Conservation (phyloP, 2,329 filamentous ascomycete genomes). For the Aureobasidium sp. region DNA sequence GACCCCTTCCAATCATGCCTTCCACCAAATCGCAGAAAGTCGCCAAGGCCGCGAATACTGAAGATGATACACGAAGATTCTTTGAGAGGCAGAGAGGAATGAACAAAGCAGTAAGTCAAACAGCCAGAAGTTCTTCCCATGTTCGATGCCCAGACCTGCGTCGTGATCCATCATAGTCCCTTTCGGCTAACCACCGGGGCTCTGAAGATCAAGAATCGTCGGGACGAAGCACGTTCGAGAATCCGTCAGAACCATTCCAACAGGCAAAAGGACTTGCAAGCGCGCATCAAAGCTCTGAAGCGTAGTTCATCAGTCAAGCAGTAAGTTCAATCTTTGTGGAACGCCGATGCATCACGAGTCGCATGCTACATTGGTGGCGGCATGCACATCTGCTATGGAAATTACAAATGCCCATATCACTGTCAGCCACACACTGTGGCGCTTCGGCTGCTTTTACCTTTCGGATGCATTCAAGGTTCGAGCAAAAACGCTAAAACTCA, state of each 20-base stretch:
- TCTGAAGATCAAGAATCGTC: neutral
- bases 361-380: neutral
- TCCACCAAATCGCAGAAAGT: neutral
- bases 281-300: neutral
- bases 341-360: neutral
- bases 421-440: neutral
- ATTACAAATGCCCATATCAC: neutral
- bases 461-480: neutral
- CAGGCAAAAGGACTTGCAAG: neutral
- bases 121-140: neutral
- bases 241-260: neutral
- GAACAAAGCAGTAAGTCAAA: neutral
- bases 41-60: neutral
- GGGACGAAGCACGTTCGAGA: neutral
- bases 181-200: neutral
- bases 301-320: neutral
- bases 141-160: neutral
- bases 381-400: neutral
- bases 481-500: neutral
- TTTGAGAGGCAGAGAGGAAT: neutral
- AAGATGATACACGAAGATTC: neutral
- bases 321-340: neutral
- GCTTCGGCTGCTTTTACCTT: neutral
- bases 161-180: neutral
- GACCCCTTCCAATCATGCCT: neutral